These are phyloP conservation scores for Rhynchosporium graminicola DNA, from an alignment of 2,329 filamentous ascomycete species.

Conservation along the genomic window DNA sequence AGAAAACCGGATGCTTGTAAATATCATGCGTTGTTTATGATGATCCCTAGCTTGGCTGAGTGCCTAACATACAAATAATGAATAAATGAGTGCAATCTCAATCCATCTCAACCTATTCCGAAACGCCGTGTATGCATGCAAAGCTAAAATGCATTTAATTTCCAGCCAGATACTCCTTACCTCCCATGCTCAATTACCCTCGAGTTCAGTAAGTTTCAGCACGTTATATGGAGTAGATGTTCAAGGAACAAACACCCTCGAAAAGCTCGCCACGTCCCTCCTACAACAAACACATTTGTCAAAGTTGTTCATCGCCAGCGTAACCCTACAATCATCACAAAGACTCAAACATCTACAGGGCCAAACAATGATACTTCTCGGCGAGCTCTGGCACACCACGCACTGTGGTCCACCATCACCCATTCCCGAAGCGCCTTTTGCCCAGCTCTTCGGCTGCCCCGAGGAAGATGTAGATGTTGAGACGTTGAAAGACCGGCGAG, in stretches of 20 bases:
- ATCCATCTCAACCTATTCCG: background rate
- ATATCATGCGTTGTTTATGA: too few species aligned
- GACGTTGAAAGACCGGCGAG: conserved; percentile 32
- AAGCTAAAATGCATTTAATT: conserved; percentile 1
- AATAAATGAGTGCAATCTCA: too few species aligned
- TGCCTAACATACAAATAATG: too few species aligned
- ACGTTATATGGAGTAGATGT: background rate
- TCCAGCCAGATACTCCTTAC: background rate
- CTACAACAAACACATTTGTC: conserved; percentile 95
- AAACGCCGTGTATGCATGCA: conserved; percentile 11
- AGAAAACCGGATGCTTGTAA: too few species aligned
- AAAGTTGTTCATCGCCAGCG: conserved; percentile 95
- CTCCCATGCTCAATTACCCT: background rate
- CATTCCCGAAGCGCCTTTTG: conserved; percentile 70
- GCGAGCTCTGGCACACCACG: conserved; percentile 87
- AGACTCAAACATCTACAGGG: conserved; percentile 92
- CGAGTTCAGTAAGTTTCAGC: too few species aligned
- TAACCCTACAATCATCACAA: conserved; percentile 93
- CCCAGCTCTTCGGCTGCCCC: conserved; percentile 53
- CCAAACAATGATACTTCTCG: conserved; percentile 90
- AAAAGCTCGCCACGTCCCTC: conserved; percentile 84
- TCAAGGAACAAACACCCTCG: conserved; percentile 81
- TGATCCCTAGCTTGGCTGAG: too few species aligned
- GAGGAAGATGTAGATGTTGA: conserved; percentile 24
- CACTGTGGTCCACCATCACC: conserved; percentile 79